A percentile compares a stretch with the other conserved stretches of the same genome.
Evolutionary conservation across 2,329 filamentous ascomycete species (phyloP).

Genomic region (Colletotrichum scovillei): DNA sequence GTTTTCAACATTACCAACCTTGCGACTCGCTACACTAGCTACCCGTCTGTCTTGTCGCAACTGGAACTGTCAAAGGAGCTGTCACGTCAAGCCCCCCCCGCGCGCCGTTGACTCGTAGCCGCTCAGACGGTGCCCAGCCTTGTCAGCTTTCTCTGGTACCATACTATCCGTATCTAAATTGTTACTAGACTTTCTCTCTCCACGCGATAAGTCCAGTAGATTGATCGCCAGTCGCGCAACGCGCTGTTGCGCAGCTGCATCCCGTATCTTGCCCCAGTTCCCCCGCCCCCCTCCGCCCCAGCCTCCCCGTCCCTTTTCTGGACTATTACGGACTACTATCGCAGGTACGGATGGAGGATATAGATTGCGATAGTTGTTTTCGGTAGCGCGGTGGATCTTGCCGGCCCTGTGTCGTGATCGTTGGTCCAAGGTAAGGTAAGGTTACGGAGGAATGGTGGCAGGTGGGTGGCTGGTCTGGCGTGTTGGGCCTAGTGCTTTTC

Average conservation of each 20-base stretch:
- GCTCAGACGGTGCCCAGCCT: neutral
- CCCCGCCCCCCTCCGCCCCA: neutral
- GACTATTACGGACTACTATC: neutral
- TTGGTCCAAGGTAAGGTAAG: neutral
- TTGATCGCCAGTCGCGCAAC: neutral
- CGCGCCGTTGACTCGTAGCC: neutral
- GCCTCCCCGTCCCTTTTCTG: neutral
- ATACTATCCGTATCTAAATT: neutral
- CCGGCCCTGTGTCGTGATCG: neutral
- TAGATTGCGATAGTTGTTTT: neutral
- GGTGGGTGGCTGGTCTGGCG: neutral
- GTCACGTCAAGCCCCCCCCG: neutral
- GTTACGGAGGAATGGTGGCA: neutral
- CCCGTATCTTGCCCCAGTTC: neutral
- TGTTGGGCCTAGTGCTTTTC: neutral
- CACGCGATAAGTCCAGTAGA: neutral
- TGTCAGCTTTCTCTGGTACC: neutral
- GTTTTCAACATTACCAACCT: too few relatives aligned
- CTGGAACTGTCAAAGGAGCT: neutral
- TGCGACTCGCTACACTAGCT: neutral
- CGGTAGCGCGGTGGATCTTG: neutral
- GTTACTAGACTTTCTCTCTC: too few relatives aligned
- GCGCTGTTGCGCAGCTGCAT: neutral
- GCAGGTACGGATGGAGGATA: neutral
- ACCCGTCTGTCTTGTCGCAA: neutral